These are phyloP conservation scores for Bruguiera sexangula DNA, from an alignment of 345 rosid genomes.

Conservation along the genomic window DNA sequence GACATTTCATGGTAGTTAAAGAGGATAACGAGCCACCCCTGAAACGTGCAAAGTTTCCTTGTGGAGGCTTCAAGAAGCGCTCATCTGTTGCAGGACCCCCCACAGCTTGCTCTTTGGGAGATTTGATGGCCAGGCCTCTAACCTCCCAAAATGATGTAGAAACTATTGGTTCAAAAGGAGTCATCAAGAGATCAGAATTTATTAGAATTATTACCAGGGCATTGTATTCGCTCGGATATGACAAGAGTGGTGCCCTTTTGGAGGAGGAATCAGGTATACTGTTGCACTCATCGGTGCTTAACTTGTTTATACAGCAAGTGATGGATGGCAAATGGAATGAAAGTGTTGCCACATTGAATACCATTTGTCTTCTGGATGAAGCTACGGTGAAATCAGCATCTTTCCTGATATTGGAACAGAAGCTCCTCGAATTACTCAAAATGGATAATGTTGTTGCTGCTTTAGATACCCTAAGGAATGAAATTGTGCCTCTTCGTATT, in stretches of 20 bases:
- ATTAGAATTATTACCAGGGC: conserved; percentile 58
- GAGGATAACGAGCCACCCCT: conserved; percentile 69
- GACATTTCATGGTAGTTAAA: conserved; percentile 67
- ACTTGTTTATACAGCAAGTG: conserved; percentile 45
- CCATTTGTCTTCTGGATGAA: conserved; percentile 52
- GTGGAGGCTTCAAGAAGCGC: conserved; percentile 37
- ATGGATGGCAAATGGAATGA: conserved; percentile 70
- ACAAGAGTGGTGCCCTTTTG: conserved; percentile 52
- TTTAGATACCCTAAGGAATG: conserved; percentile 51
- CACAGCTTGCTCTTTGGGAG: conserved; percentile 51
- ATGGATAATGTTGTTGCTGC: conserved; percentile 46
- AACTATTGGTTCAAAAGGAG: conserved; percentile 53
- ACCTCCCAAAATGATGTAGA: conserved; percentile 60
- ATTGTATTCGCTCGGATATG: conserved; percentile 69
- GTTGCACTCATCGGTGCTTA: conserved; percentile 44
- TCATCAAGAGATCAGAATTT: conserved; percentile 57
- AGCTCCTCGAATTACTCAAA: conserved; percentile 53
- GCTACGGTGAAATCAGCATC: conserved; percentile 49
- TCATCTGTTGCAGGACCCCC: conserved; percentile 31
- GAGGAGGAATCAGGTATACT: conserved; percentile 73
- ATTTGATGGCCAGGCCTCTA: conserved; percentile 65
- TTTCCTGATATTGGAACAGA: conserved; percentile 65
- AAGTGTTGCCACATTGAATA: conserved; percentile 51
- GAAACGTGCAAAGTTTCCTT: conserved; percentile 50
- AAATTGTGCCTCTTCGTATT: conserved; percentile 57